These are phyloP conservation scores for Podaxis pistillaris DNA, from an alignment of 768 basidiomycete species.

Conservation along the genomic window DNA sequence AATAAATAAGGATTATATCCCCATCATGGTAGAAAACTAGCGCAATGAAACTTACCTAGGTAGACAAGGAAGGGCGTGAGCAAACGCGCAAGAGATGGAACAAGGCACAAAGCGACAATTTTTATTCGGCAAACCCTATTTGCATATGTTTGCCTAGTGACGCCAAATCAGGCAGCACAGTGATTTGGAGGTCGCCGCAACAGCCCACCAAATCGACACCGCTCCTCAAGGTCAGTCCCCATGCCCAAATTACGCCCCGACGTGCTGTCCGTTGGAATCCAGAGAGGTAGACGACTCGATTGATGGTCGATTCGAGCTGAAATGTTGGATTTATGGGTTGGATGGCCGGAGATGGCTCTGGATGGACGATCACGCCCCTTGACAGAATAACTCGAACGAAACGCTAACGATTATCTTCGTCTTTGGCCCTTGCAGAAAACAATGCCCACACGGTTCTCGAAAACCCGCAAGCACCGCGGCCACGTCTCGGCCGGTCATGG, in stretches of 20 bases:
- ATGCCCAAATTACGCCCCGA: constrained; percentile 19
- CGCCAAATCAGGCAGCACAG: constrained; percentile 22
- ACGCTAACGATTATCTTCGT: constrained; percentile 19
- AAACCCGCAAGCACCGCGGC: constrained; percentile 99
- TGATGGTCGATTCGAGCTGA: constrained; percentile 19
- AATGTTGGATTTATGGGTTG: constrained; percentile 34
- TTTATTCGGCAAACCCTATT: constrained; percentile 20
- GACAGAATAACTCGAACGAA: constrained; percentile 14
- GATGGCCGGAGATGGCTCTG: constrained; percentile 36
- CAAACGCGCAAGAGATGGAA: constrained; percentile 12
- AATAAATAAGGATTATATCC: constrained; percentile 60
- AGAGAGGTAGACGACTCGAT: background rate
- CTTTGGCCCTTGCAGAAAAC: constrained; percentile 31
- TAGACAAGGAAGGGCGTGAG: constrained; percentile 13
- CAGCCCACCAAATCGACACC: constrained; percentile 42
- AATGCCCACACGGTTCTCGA: constrained; percentile 95
- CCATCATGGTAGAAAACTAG: constrained; percentile 42
- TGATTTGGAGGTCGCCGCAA: constrained; percentile 22
- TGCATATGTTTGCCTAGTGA: constrained; percentile 30
- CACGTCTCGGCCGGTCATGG: constrained; percentile 99
- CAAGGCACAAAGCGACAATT: constrained; percentile 15
- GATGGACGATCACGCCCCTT: constrained; percentile 40
- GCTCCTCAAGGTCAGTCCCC: constrained; percentile 69
- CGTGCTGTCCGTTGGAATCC: constrained; percentile 14
- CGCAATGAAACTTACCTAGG: constrained; percentile 26